phyloP scores from a whole-genome alignment of 148 eudicot species.

The Simmondsia chinensis region DNA sequence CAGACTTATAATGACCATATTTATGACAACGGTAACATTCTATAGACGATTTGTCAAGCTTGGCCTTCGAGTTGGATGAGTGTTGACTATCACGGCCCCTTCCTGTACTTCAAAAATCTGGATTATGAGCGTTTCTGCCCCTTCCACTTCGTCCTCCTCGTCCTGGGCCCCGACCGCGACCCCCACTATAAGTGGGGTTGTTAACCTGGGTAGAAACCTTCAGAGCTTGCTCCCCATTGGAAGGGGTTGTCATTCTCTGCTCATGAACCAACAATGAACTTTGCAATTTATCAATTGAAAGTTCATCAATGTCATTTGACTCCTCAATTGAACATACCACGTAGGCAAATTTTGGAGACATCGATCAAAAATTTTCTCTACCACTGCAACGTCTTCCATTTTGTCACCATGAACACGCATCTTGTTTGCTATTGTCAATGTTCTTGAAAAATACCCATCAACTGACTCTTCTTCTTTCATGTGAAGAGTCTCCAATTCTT shows the following conservation, averaged over 20 bases:
- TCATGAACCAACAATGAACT: conserved; percentile 9
- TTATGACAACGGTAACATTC: conserved; percentile 19
- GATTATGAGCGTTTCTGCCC: too few relatives aligned
- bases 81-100: too few relatives aligned
- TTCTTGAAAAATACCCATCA: not conserved
- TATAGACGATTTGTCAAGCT: conserved; percentile 4
- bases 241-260: not conserved
- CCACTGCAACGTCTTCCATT: not conserved
- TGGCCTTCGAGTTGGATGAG: too few relatives aligned
- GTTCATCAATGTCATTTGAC: conserved; percentile 5
- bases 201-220: not conserved
- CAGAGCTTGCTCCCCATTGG: conserved; percentile 2
- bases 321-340: too few relatives aligned
- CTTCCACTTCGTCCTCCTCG: conserved; percentile 12
- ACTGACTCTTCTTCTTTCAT: conserved; percentile 4
- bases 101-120: too few relatives aligned
- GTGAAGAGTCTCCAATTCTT: not conserved
- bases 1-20: conserved; percentile 12
- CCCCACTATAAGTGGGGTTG: too few relatives aligned
- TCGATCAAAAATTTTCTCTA: conserved; percentile 3
- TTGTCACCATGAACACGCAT: conserved; percentile 1
- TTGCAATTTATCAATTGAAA: conserved; percentile 15
- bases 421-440: not conserved
- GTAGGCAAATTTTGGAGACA: conserved; percentile 4
- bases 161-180: not conserved